These are phyloP conservation scores for Talaromyces sp. DNA, from an alignment of 2,329 filamentous ascomycete species.

Conservation along the genomic window DNA sequence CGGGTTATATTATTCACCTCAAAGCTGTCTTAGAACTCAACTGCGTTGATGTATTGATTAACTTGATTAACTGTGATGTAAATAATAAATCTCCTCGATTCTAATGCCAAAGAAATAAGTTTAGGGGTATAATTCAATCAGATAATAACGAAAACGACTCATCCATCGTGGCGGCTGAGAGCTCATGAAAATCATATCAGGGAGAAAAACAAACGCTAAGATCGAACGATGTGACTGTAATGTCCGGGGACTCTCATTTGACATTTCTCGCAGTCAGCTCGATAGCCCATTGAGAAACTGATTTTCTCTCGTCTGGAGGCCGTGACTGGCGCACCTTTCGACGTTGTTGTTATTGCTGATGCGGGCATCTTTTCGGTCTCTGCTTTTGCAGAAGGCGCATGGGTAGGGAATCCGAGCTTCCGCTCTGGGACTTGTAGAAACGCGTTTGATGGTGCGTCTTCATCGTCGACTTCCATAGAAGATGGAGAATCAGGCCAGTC, in stretches of 20 bases:
- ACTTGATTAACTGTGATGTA: neutral
- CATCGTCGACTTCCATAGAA: slow-evolving; percentile 11
- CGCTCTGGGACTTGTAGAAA: slow-evolving; percentile 6
- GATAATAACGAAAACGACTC: neutral
- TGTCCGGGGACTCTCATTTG: slow-evolving; percentile 68
- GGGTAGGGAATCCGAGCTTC: neutral
- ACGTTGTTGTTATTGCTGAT: neutral
- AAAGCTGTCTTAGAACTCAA: too few relatives aligned
- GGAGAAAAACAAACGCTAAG: slow-evolving; percentile 18
- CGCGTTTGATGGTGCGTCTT: neutral
- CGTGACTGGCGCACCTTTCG: neutral
- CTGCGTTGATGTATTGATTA: neutral
- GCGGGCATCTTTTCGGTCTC: neutral
- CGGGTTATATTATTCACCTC: neutral
- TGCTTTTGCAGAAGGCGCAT: neutral
- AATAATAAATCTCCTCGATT: neutral
- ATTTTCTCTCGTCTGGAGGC: slow-evolving; percentile 44
- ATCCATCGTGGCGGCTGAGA: neutral
- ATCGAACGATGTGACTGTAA: slow-evolving; percentile 68
- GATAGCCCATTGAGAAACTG: slow-evolving; percentile 72
- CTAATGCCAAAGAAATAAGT: neutral
- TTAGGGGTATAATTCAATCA: slow-evolving; percentile 1
- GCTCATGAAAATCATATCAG: neutral
- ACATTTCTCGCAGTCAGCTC: slow-evolving; percentile 74
- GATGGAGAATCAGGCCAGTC: slow-evolving; percentile 12